Evolutionary conservation across 2,329 filamentous ascomycete genomes (phyloP).

Genomic region (Aspergillus fischeri): DNA sequence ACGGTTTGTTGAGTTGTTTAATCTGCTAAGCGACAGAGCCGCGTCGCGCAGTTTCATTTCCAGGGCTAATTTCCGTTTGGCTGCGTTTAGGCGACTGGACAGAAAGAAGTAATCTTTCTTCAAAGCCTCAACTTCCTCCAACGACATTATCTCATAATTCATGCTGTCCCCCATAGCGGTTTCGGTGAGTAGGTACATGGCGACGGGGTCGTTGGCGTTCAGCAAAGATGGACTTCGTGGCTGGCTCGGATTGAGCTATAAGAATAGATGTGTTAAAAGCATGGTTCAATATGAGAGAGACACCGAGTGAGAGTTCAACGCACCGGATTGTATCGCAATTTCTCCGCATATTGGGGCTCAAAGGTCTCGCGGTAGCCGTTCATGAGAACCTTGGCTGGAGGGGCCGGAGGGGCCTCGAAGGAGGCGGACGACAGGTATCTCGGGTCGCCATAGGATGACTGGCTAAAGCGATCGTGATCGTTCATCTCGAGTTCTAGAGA

Average conservation of each 20-base stretch:
- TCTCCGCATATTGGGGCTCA: conserved; percentile 52
- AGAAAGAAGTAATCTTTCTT: conserved; percentile 81
- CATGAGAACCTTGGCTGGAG: conserved; percentile 47
- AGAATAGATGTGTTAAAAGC: neutral
- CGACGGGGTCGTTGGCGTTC: conserved; percentile 58
- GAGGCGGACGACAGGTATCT: conserved; percentile 35
- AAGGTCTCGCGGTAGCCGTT: conserved; percentile 59
- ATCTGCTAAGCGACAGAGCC: conserved; percentile 74
- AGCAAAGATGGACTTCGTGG: conserved; percentile 35
- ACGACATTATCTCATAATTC: conserved; percentile 77
- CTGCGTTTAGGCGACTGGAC: conserved; percentile 72
- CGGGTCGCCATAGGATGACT: conserved; percentile 40
- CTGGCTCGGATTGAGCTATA: conserved; percentile 50
- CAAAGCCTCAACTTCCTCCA: conserved; percentile 84
- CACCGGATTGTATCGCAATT: conserved; percentile 57
- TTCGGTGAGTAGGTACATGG: conserved; percentile 88
- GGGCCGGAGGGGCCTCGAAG: conserved; percentile 29
- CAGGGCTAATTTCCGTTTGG: conserved; percentile 76
- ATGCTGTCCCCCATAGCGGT: conserved; percentile 87
- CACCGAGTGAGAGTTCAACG: conserved; percentile 19
- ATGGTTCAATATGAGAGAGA: neutral
- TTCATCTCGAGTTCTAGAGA: conserved; percentile 26
- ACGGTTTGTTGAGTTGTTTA: conserved; percentile 66
- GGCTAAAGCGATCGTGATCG: conserved; percentile 35
- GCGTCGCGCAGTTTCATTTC: conserved; percentile 95